Percentiles rank a stretch among this genome's conserved stretches.
phyloP scores from a whole-genome alignment of 225 moss, liverwort and hornwort genomes.

The Physcomitrellopsis africana region DNA sequence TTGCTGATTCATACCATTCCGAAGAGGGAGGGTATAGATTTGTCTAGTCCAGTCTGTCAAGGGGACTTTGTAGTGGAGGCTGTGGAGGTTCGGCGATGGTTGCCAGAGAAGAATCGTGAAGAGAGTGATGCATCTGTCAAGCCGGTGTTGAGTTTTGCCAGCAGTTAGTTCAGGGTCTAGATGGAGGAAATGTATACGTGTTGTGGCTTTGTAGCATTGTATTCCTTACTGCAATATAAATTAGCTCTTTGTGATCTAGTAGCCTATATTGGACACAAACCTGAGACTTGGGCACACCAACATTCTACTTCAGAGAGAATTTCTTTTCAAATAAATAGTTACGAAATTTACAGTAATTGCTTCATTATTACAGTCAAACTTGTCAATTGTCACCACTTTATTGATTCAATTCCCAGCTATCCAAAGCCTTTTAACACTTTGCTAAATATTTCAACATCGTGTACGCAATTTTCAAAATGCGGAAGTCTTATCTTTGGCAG shows the following conservation, averaged over 20 bases:
- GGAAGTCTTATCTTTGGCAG: too few relatives aligned
- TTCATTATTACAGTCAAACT: too few relatives aligned
- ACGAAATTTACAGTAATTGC: too few relatives aligned
- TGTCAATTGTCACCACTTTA: too few relatives aligned
- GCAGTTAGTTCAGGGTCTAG: neutral
- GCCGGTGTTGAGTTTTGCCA: neutral
- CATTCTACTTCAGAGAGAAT: too few relatives aligned
- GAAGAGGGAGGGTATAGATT: conserved; percentile 37
- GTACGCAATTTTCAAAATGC: too few relatives aligned
- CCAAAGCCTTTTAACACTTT: too few relatives aligned
- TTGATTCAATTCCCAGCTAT: too few relatives aligned
- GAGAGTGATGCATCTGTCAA: conserved; percentile 16
- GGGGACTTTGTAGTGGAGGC: conserved; percentile 59
- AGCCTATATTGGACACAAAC: too few relatives aligned
- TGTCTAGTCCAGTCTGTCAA: conserved; percentile 55
- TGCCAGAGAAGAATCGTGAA: conserved; percentile 91
- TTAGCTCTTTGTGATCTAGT: neutral
- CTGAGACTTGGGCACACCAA: too few relatives aligned
- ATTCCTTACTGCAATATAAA: neutral
- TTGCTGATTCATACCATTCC: conserved; percentile 66
- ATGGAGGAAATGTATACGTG: neutral
- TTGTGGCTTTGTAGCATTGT: neutral
- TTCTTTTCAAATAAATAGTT: too few relatives aligned
- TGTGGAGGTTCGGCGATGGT: conserved; percentile 82
- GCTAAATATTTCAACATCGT: too few relatives aligned